Base-by-base conservation (phyloP, 345 rosid genomes). In the Acer saccharum region DNA sequence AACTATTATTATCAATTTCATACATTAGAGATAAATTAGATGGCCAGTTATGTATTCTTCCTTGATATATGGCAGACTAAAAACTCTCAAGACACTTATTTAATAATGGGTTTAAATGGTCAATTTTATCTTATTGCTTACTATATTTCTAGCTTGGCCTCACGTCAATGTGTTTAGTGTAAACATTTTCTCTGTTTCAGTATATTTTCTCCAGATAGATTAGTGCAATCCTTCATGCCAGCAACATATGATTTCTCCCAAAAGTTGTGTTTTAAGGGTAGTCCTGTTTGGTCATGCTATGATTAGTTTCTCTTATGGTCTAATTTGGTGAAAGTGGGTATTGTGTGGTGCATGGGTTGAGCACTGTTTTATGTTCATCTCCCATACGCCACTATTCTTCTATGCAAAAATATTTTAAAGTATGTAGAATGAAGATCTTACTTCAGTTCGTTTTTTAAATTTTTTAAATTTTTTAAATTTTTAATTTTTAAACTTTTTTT, bases 261-360 rank as follows among this genome's bases (percentile, higher is more conserved):
- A 55, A 60, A 58, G 20, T 32, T 72, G 52, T 20, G 75, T 55
- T 52, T 43, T 6, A 35, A 57, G n/a, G 75, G 65, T 55, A 57
- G 6, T 35, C 29, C 23, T 52, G 60, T 16, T 60, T 60, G 64
- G 27, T 21, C 27, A 20, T 9, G 5, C 27, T 60, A 60, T 8
- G n/a, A 60, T 60, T 60, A 60, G 20, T 21, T 60, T 7, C 21
- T 60, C 64, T 2, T 21, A 60, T 60, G 25, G n/a, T 60, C 25
- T 60, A 60, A 9, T 60, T 60, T 60, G 27, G 64, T 20, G 64
- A 60, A 58, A 60, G 21, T 27, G 64, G n/a, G 20, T 60, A 20
- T 10, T 18, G 64, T 60, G 27, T 60, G 27, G 12, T 21, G 64
- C 64, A 60, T 21, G 13, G 50, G 18, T 50, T 14, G 60, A 12